These are phyloP conservation scores for Alternaria ventricosa DNA, from an alignment of 2,329 filamentous ascomycete species.

Conservation along the genomic window DNA sequence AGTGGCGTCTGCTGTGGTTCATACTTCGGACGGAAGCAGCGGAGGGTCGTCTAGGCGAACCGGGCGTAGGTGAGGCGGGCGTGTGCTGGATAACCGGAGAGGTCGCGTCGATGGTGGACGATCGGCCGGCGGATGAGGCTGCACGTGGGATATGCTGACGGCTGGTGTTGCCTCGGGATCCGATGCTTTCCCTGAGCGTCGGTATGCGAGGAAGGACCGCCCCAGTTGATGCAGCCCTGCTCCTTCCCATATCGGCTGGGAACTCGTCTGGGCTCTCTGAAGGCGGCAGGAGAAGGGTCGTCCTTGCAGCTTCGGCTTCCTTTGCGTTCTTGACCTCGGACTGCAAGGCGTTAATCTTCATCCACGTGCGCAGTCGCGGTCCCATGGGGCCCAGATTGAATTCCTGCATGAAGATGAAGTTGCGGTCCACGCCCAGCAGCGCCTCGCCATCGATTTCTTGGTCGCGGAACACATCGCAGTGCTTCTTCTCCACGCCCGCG, in stretches of 20 bases:
- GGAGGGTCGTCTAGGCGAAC: constrained; percentile 65
- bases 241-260: constrained; percentile 52
- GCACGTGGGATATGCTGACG: constrained; percentile 41
- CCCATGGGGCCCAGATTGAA: constrained; percentile 94
- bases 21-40: constrained; percentile 82
- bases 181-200: constrained; percentile 43
- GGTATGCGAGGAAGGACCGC: constrained; percentile 49
- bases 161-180: constrained; percentile 30
- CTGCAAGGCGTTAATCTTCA: constrained; percentile 91
- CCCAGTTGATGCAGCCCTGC: constrained; percentile 54
- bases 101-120: constrained; percentile 43
- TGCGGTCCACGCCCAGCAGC: constrained; percentile 91
- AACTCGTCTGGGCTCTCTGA: constrained; percentile 27
- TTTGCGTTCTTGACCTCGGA: constrained; percentile 76
- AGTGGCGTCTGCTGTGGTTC: constrained; percentile 85
- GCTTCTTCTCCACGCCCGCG: constrained; percentile 81
- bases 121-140: constrained; percentile 41
- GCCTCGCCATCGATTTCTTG: constrained; percentile 97
- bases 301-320: constrained; percentile 41
- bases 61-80: constrained; percentile 50
- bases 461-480: constrained; percentile 93
- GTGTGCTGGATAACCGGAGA: constrained; percentile 55
- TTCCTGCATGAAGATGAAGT: constrained; percentile 92
- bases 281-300: constrained; percentile 46
- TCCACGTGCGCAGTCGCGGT: constrained; percentile 89